Conservation (phyloP, 345 rosid genomes). For the Mercurialis annua region DNA sequence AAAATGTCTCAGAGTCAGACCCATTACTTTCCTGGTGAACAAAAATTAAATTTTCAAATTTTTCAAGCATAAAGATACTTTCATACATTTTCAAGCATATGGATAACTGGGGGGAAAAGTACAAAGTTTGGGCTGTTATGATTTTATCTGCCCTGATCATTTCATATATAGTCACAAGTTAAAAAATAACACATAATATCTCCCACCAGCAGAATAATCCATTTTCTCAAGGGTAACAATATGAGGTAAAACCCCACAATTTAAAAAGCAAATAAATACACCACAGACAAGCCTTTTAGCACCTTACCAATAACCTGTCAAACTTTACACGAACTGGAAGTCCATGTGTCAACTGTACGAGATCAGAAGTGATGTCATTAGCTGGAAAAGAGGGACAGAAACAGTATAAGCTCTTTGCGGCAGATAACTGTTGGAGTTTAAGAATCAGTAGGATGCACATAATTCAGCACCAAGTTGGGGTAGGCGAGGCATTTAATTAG, state of each 20-base stretch:
- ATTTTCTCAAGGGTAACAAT: slow-evolving; percentile 1
- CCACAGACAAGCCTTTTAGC: slow-evolving; percentile 6
- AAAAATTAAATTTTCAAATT: not conserved
- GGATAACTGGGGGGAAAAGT: not conserved
- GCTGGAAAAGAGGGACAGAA: slow-evolving; percentile 31
- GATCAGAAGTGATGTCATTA: slow-evolving; percentile 30
- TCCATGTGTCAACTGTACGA: slow-evolving; percentile 42
- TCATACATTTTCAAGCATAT: not conserved
- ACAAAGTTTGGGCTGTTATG: not conserved
- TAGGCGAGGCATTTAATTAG: not conserved
- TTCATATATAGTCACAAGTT: not conserved
- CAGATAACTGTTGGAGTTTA: not conserved
- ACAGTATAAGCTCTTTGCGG: slow-evolving; percentile 20
- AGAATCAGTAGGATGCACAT: not conserved
- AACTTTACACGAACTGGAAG: slow-evolving; percentile 52
- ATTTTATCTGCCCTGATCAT: not conserved
- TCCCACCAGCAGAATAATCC: not conserved
- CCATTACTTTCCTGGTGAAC: not conserved
- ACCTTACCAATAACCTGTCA: slow-evolving; percentile 74
- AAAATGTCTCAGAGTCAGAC: not conserved
- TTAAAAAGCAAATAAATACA: slow-evolving; percentile 2
- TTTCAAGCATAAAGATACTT: not conserved
- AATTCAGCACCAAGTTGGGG: not conserved
- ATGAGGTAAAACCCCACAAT: not conserved
- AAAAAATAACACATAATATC: not conserved